These are phyloP conservation scores for Candida sp. DNA, from an alignment of 1,139 yeast species.

Conservation along the genomic window DNA sequence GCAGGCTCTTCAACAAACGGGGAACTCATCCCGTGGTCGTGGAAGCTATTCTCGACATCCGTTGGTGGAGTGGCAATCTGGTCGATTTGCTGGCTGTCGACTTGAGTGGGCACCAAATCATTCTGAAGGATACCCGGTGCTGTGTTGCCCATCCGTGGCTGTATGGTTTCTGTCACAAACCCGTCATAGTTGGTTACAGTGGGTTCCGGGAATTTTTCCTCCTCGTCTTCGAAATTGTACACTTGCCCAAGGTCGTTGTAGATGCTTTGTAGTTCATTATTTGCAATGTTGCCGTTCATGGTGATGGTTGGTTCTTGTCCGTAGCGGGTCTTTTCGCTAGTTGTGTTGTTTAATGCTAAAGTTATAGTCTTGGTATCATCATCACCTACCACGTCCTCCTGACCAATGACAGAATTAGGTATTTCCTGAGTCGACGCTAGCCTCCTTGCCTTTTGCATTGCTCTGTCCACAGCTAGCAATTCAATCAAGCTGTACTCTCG, in stretches of 20 bases:
- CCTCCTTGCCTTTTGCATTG: slow-evolving; percentile 5
- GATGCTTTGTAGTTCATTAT: slow-evolving; percentile 76
- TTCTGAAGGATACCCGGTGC: not conserved
- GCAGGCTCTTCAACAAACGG: slow-evolving; percentile 51
- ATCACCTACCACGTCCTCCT: not conserved
- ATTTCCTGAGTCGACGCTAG: not conserved
- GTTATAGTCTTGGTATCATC: slow-evolving; percentile 30
- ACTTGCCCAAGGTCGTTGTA: slow-evolving; percentile 65
- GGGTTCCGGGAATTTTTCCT: slow-evolving; percentile 28
- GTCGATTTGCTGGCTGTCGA: slow-evolving; percentile 9
- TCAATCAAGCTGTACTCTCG: slow-evolving; percentile 67
- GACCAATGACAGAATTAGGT: not conserved
- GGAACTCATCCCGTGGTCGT: slow-evolving; percentile 34
- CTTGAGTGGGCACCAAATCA: slow-evolving; percentile 5
- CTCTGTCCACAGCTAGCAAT: slow-evolving; percentile 33
- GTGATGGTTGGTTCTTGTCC: slow-evolving; percentile 80
- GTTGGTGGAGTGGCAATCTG: slow-evolving; percentile 34
- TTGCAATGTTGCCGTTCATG: slow-evolving; percentile 74
- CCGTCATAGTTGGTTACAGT: slow-evolving; percentile 50
- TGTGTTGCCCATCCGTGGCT: slow-evolving; percentile 9
- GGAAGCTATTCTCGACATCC: slow-evolving; percentile 25
- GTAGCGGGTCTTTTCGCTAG: slow-evolving; percentile 9
- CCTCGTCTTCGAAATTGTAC: slow-evolving; percentile 30
- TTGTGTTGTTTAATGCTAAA: slow-evolving; percentile 32
- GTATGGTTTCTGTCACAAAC: slow-evolving; percentile 56